Conservation (phyloP, 495 filamentous ascomycete species). For the Cercophora scortea region DNA sequence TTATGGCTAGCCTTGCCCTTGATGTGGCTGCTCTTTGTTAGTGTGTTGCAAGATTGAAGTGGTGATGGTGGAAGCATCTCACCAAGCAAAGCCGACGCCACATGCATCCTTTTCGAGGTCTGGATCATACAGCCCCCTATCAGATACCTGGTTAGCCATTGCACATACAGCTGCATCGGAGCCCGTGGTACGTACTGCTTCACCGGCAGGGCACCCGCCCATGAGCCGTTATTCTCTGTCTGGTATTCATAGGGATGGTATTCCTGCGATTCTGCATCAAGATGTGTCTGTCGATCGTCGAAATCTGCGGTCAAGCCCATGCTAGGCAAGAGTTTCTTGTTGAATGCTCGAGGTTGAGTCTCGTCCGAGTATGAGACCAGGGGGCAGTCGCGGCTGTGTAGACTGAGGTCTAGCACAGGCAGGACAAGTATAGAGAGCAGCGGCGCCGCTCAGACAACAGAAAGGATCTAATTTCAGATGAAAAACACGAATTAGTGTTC, state of each 20-base stretch:
- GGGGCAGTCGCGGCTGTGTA: neutral
- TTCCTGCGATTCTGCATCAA: slow-evolving; percentile 43
- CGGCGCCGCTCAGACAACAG: slow-evolving; percentile 5
- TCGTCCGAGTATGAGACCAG: neutral
- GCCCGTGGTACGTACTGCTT: slow-evolving; percentile 57
- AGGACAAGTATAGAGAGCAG: slow-evolving; percentile 5
- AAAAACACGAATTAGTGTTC: neutral
- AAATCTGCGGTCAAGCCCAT: slow-evolving; percentile 51
- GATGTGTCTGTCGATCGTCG: slow-evolving; percentile 47
- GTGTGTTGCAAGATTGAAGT: neutral
- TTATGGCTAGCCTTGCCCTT: slow-evolving; percentile 98
- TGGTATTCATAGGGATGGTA: slow-evolving; percentile 75
- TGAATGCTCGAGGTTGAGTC: slow-evolving; percentile 3
- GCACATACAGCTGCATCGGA: neutral
- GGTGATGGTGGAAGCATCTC: slow-evolving; percentile 28
- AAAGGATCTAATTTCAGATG: neutral
- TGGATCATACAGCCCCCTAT: slow-evolving; percentile 85
- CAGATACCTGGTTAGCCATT: slow-evolving; percentile 1
- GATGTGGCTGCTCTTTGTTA: slow-evolving; percentile 61
- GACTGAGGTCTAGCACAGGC: neutral
- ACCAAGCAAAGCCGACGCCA: slow-evolving; percentile 99
- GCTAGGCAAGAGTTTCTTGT: slow-evolving; percentile 42
- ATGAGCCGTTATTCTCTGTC: slow-evolving; percentile 79
- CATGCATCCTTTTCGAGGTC: slow-evolving; percentile 98
- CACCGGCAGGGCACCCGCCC: slow-evolving; percentile 90